Evolutionary conservation across 352 stramenopile genomes (phyloP), one percentile per base, ranked within the genome.

Genomic region (Phytophthora pistaciae): DNA sequence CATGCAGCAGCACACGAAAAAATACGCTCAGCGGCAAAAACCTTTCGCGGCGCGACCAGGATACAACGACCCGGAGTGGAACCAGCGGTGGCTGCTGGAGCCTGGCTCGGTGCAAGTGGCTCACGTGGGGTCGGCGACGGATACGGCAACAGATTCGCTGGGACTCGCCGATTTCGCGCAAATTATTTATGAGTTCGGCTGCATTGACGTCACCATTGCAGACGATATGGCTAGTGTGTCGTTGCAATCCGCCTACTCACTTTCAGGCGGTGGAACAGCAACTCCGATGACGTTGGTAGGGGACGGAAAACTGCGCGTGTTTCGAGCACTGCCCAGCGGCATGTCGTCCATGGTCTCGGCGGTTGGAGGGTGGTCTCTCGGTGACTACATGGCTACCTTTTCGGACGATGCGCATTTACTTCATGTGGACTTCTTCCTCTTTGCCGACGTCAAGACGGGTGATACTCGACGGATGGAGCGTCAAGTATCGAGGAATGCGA

Each of bases 71-170:
- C 16, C 7, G 53, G 11, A 36, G n/a, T 73, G 66, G 66, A 73
- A 44, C 18, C 44, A 29, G 5, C 66, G 60, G 6, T 73, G 66
- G 66, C 11, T 73, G 53, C 31, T 73, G 16, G 59, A 57, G 9
- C 65, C 65, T 27, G 65, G 50, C 1, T 72, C 65, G 6, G 3
- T 73, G 21, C 31, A 59, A 8, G 6, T 64, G 9, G 25, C 52
- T 23, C n/a, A 52, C 16, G 36, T 44, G 6, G 14, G n/a, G 23
- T 23, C 21, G 27, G 25, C 25, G 53, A 10, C 6, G 21, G 10
- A 2, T 38, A 33, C 38, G 16, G 38, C 38, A 44, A 44, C 13
- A 46, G 9, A 31, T 13, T 18, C 29, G 1, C 21, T 60, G 6
- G 55, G 20, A 4, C 5, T 72, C 5, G 40, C 58, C 23, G 20